Conservation (phyloP, 1,139 yeast genomes). For the Sugiyamaella grinbergsii region DNA sequence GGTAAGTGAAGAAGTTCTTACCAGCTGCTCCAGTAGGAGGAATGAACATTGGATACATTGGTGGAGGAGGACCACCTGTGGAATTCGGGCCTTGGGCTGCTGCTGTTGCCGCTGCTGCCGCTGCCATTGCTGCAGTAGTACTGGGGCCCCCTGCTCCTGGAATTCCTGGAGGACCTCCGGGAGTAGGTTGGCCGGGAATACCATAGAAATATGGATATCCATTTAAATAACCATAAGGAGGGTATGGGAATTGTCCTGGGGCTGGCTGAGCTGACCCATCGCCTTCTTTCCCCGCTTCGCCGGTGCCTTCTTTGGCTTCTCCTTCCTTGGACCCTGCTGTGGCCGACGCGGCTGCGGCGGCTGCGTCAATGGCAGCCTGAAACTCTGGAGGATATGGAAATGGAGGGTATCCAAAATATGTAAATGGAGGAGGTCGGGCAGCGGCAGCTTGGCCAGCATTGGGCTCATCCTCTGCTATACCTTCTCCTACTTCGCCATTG, state of each 20-base stretch:
- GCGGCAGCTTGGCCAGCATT: constrained; percentile 5
- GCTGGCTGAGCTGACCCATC: constrained; percentile 4
- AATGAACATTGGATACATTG: constrained; percentile 8
- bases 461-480: constrained; percentile 1
- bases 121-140: constrained; percentile 13
- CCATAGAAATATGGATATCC: constrained; percentile 23
- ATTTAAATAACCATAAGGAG: constrained; percentile 17
- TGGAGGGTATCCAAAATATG: constrained; percentile 13
- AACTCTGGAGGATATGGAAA: constrained; percentile 15
- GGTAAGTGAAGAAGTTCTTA: constrained; percentile 9
- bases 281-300: constrained; percentile 8
- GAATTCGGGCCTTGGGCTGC: neutral
- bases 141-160: neutral
- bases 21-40: constrained; percentile 14
- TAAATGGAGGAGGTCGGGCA: constrained; percentile 7
- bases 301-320: constrained; percentile 4
- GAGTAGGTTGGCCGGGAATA: constrained; percentile 15
- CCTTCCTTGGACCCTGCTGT: constrained; percentile 7
- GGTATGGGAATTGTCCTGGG: constrained; percentile 20
- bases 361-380: constrained; percentile 15
- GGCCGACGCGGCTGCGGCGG: constrained; percentile 10
- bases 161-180: neutral
- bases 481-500: neutral
- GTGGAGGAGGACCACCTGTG: constrained; percentile 5
- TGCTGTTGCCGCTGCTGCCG: constrained; percentile 13